phyloP scores from a whole-genome alignment of 306 rosid species.

The Ochetophila trinervis region DNA sequence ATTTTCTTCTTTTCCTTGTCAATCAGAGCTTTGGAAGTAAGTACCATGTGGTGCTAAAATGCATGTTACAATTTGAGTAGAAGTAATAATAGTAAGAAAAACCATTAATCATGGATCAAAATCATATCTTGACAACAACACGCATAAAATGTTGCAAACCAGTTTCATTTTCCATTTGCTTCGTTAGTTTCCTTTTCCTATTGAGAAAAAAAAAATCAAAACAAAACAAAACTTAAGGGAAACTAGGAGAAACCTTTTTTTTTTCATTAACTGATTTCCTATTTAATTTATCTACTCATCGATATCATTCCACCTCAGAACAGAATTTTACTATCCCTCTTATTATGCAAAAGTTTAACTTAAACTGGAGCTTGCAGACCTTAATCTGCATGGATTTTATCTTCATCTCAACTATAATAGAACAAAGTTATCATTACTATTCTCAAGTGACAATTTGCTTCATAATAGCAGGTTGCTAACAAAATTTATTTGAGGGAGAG shows the following conservation, averaged over 20 bases:
- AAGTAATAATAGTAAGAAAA: too few species aligned
- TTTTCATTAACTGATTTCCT: neutral
- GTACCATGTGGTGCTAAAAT: too few species aligned
- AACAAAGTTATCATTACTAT: neutral
- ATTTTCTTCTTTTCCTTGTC: too few species aligned
- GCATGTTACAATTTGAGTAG: too few species aligned
- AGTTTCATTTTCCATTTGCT: too few species aligned
- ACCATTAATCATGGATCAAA: too few species aligned
- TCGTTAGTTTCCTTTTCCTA: too few species aligned
- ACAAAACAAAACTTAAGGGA: neutral
- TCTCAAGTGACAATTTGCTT: slow-evolving; percentile 5
- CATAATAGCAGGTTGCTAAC: neutral
- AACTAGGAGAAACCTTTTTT: neutral
- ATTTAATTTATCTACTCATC: neutral
- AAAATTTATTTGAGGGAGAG: neutral
- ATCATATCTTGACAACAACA: too few species aligned
- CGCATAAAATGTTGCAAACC: too few species aligned
- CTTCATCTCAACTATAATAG: neutral
- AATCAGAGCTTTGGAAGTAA: too few species aligned
- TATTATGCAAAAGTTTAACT: neutral
- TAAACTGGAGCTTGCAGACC: neutral
- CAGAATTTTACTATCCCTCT: neutral
- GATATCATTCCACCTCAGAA: neutral
- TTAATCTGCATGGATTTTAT: neutral
- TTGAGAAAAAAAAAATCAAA: neutral